Conservation (phyloP, 202 grass and related monocot genomes). For the Thinopyrum obtusiflorum region DNA sequence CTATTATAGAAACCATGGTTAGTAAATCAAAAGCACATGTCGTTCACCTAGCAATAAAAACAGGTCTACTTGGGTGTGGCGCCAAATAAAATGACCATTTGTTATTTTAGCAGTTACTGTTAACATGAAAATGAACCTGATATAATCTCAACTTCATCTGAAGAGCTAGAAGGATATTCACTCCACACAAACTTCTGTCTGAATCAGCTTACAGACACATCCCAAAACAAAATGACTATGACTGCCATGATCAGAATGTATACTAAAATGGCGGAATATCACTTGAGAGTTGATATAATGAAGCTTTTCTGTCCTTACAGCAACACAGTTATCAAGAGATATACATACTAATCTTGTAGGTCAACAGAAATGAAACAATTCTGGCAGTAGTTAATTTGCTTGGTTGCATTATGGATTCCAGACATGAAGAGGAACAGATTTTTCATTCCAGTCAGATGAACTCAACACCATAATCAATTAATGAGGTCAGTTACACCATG, state of each 20-base stretch:
- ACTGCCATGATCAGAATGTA: background rate
- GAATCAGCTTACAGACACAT: background rate
- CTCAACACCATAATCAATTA: slow-evolving; percentile 17
- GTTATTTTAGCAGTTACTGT: background rate
- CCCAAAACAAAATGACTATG: background rate
- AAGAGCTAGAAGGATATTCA: background rate
- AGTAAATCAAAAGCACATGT: background rate
- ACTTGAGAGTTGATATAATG: background rate
- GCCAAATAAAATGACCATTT: background rate
- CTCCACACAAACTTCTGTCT: background rate
- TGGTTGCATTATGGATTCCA: background rate
- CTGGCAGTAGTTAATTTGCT: slow-evolving; percentile 9
- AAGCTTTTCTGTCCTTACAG: background rate
- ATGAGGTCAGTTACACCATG: slow-evolving; percentile 27
- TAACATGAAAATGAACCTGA: background rate
- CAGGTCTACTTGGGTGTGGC: background rate
- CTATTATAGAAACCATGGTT: background rate
- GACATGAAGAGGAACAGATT: background rate
- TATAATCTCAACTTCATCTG: background rate
- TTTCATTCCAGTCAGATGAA: slow-evolving; percentile 14
- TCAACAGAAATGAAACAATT: slow-evolving; percentile 14
- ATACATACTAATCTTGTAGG: background rate
- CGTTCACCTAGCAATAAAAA: background rate
- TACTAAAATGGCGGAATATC: background rate
- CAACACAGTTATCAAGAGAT: slow-evolving; percentile 1